These are phyloP conservation scores for Inga oerstediana DNA, from an alignment of 306 rosid species.

Conservation along the genomic window DNA sequence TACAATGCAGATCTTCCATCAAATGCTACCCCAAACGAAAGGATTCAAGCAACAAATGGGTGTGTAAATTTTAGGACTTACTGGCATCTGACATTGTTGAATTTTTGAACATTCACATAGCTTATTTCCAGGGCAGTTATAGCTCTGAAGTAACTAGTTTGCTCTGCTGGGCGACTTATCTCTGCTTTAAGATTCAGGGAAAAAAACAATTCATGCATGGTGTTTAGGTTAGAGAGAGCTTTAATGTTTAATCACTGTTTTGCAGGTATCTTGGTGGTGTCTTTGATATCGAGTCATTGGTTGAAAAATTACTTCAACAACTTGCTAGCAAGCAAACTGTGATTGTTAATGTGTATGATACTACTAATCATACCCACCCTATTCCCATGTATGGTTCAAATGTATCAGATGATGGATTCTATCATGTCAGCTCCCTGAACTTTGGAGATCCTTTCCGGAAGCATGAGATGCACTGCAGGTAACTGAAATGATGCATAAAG, in stretches of 20 bases:
- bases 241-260: slow-evolving; percentile 18
- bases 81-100: neutral
- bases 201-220: neutral
- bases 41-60: slow-evolving; percentile 95
- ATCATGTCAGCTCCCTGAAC: slow-evolving; percentile 69
- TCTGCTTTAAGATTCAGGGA: neutral
- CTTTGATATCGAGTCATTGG: slow-evolving; percentile 90
- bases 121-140: neutral
- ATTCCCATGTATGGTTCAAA: slow-evolving; percentile 92
- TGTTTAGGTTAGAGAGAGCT: neutral
- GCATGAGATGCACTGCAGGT: slow-evolving; percentile 99
- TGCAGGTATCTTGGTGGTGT: slow-evolving; percentile 98
- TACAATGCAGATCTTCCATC: slow-evolving; percentile 89
- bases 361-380: slow-evolving; percentile 75
- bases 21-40: slow-evolving; percentile 88
- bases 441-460: slow-evolving; percentile 95
- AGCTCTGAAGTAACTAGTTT: slow-evolving; percentile 6
- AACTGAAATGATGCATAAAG: slow-evolving; percentile 14
- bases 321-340: slow-evolving; percentile 97
- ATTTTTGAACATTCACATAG: slow-evolving; percentile 13
- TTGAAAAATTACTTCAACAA: slow-evolving; percentile 95
- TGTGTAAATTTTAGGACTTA: slow-evolving; percentile 33
- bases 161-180: neutral
- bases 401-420: slow-evolving; percentile 64
- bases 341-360: slow-evolving; percentile 89